These are phyloP conservation scores for Solanum clarkiae DNA, from an alignment of 257 asterid genomes.

Conservation along the genomic window DNA sequence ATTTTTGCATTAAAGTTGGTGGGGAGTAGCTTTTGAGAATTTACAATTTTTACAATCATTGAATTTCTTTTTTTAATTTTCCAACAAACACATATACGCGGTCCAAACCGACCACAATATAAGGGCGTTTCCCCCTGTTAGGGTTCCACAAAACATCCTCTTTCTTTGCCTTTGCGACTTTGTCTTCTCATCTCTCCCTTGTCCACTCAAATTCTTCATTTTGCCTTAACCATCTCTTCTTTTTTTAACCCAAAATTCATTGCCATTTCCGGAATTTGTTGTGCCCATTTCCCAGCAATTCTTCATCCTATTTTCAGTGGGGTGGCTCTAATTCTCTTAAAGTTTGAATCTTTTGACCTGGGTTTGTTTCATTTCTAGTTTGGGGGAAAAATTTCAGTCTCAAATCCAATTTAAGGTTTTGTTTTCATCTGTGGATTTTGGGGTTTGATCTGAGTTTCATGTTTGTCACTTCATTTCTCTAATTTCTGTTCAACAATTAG, in stretches of 20 bases:
- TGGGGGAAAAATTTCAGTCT: not conserved
- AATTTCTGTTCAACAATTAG: not conserved
- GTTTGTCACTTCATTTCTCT: not conserved
- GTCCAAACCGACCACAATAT: slow-evolving; percentile 56
- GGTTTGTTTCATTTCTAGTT: not conserved
- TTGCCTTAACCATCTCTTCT: not conserved
- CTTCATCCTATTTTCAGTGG: not conserved
- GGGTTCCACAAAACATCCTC: slow-evolving; percentile 30
- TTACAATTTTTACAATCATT: not conserved
- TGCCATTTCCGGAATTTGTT: too few species aligned
- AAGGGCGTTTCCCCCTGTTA: slow-evolving; percentile 29
- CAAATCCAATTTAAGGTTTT: not conserved
- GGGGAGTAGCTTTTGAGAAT: not conserved
- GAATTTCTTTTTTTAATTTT: not conserved
- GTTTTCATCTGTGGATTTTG: not conserved
- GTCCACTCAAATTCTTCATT: not conserved
- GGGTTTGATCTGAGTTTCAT: not conserved
- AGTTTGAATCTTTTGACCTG: not conserved
- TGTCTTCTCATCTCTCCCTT: not conserved
- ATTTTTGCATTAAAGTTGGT: not conserved
- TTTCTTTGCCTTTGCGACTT: slow-evolving; percentile 3
- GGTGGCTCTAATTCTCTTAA: not conserved
- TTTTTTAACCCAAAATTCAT: not conserved
- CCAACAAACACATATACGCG: slow-evolving; percentile 34
- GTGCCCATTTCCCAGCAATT: not conserved